Conservation (phyloP, 768 basidiomycete genomes). For the Xerocomellus amylosporus region DNA sequence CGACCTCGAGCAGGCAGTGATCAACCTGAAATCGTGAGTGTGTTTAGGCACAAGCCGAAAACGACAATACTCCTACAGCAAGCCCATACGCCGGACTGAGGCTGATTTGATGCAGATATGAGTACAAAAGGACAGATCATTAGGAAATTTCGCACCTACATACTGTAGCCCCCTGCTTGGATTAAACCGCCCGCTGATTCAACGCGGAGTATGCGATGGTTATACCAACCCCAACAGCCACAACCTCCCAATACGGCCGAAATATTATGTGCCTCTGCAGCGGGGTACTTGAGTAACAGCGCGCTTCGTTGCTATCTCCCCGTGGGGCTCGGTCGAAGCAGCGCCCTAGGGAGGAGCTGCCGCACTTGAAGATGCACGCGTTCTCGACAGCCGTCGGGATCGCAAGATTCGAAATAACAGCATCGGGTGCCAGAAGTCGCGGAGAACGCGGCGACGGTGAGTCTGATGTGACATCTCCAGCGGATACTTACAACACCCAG, state of each 20-base stretch:
- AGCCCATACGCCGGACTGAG: conserved; percentile 21
- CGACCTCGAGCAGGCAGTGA: conserved; percentile 45
- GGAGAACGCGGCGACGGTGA: no score
- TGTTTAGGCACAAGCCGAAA: background rate
- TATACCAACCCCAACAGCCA: conserved; percentile 19
- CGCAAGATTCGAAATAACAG: no score
- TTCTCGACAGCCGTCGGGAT: no score
- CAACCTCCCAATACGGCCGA: conserved; percentile 18
- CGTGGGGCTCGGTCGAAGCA: no score
- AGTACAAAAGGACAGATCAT: background rate
- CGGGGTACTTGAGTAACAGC: background rate
- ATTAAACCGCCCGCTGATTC: conserved; percentile 41
- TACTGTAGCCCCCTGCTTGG: conserved; percentile 46
- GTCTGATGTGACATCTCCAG: no score
- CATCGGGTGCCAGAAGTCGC: no score
- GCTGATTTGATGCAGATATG: background rate
- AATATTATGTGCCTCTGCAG: conserved; percentile 9
- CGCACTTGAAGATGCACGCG: no score
- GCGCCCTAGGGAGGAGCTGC: no score
- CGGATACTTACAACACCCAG: no score
- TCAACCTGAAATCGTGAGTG: conserved; percentile 34
- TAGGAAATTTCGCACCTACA: conserved; percentile 1
- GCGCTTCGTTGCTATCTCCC: no score
- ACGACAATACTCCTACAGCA: background rate
- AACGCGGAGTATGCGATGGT: background rate